Conservation (phyloP, 108 stramenopile species). For the Cyclostephanos tholiformis region DNA sequence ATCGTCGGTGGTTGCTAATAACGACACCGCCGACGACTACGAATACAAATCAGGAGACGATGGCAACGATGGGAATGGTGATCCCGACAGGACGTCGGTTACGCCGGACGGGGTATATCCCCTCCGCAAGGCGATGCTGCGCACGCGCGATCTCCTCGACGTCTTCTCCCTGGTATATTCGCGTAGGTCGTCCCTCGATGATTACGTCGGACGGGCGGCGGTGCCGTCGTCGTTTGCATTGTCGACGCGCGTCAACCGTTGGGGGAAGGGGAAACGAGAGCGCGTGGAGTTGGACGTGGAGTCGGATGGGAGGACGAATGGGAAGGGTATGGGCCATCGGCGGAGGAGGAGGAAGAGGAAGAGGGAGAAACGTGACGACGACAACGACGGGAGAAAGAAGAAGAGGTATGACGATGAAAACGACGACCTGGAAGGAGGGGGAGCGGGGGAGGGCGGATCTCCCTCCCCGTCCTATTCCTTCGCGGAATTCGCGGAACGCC, state of each 20-base stretch:
- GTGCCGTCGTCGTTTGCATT: no score
- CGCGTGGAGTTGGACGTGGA: slow-evolving; percentile 13
- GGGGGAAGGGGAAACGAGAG: not conserved
- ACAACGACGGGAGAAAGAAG: not conserved
- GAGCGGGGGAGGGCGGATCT: not conserved
- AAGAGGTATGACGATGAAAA: not conserved
- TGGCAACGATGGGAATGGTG: no score
- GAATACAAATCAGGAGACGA: not conserved
- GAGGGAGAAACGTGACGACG: not conserved
- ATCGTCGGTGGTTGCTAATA: not conserved
- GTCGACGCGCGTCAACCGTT: not conserved
- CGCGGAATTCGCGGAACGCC: not conserved
- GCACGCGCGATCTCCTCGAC: slow-evolving; percentile 49
- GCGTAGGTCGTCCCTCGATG: slow-evolving; percentile 6
- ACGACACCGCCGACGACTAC: not conserved
- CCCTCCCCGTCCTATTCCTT: not conserved
- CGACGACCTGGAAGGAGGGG: not conserved
- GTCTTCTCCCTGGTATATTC: slow-evolving; percentile 48
- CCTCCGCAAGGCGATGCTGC: slow-evolving; percentile 41
- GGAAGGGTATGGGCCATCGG: not conserved
- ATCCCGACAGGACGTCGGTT: slow-evolving; percentile 10
- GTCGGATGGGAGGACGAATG: not conserved
- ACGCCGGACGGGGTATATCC: slow-evolving; percentile 28
- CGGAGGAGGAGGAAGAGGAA: not conserved
- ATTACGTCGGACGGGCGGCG: slow-evolving; percentile 16